A percentile compares a stretch with the other conserved stretches of the same genome.
These are phyloP conservation scores for Acacia melanoxylon DNA, from an alignment of 306 rosid species.

Conservation along the genomic window DNA sequence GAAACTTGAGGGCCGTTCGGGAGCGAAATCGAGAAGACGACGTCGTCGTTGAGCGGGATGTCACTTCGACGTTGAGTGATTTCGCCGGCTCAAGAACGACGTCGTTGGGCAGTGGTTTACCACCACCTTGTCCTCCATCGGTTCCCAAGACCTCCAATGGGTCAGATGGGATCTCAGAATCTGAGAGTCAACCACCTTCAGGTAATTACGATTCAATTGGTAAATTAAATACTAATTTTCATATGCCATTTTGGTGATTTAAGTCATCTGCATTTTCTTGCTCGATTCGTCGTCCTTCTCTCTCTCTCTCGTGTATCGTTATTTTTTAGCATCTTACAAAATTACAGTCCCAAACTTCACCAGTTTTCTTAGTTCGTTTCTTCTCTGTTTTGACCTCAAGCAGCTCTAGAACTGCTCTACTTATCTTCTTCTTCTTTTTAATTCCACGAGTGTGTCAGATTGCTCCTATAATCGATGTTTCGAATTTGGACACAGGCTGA, in stretches of 20 bases:
- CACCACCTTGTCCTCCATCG: constrained; percentile 33
- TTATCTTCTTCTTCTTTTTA: neutral
- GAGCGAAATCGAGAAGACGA: constrained; percentile 42
- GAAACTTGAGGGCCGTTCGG: constrained; percentile 41
- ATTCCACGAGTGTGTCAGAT: neutral
- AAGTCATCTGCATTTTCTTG: neutral
- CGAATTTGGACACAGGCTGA: neutral
- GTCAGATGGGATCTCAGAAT: constrained; percentile 53
- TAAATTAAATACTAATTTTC: neutral
- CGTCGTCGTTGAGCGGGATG: neutral
- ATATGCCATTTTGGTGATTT: neutral
- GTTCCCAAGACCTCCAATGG: constrained; percentile 40
- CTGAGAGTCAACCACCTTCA: constrained; percentile 40
- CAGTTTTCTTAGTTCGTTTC: neutral
- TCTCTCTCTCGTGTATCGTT: neutral
- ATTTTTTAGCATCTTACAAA: neutral
- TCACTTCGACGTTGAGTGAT: neutral
- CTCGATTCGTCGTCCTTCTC: neutral
- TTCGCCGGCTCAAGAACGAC: neutral
- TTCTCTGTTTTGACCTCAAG: neutral
- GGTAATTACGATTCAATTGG: constrained; percentile 35
- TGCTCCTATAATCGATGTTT: neutral
- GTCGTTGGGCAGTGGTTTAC: constrained; percentile 29
- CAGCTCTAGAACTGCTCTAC: neutral
- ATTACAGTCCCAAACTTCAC: neutral